Evolutionary conservation across 768 basidiomycete genomes (phyloP), one percentile per base, ranked within the genome.

Genomic region (Termitomyces sp.): DNA sequence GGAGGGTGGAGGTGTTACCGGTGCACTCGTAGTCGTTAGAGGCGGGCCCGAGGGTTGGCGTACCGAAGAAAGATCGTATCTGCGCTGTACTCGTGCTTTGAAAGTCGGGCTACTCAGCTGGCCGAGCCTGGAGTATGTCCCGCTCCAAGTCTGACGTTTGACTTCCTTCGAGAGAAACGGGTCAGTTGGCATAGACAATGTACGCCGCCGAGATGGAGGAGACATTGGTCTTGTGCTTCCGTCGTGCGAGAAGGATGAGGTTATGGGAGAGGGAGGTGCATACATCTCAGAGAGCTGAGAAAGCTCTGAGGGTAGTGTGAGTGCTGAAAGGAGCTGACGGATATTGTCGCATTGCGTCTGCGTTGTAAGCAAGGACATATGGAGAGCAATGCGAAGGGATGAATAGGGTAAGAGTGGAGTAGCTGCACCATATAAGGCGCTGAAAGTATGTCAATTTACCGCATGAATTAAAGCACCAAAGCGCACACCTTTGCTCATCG

Each of bases 261-360:
- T 35, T 40, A 57, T 42, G 5, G 89, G 87, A 0, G 87, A 89
- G 0, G 90, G 81, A 5, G 92, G 91, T 0, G 90, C 89, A 68
- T 94, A 94, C 92, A 94, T 94, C 71, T 91, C 91, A 11, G 88
- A 76, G 11, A 94, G 77, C 66, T 90, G 91, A 10, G 86, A 78
- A n/a, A 92, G 75, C 61, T 89, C 85, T 14, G 79, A 68, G 7
- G 88, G 86, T 7, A 81, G 82, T 0, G 91, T 87, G 45, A 94
- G 81, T 14, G 90, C 91, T 7, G 86, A 80, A 47, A 94, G 80
- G 3, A 92, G 80, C 49, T 86, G 85, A 32, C 92, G 87, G 61
- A 93, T 83, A 57, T 88, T 89, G 66, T 92, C 91, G 65, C 86
- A 89, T 70, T 93, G 90, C 0, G 79, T 83, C 65, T 90, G 87